Evolutionary conservation across 192 early-diverging fungal genomes (phyloP).

Genomic region (Gaertneriomyces semiglobifer): DNA sequence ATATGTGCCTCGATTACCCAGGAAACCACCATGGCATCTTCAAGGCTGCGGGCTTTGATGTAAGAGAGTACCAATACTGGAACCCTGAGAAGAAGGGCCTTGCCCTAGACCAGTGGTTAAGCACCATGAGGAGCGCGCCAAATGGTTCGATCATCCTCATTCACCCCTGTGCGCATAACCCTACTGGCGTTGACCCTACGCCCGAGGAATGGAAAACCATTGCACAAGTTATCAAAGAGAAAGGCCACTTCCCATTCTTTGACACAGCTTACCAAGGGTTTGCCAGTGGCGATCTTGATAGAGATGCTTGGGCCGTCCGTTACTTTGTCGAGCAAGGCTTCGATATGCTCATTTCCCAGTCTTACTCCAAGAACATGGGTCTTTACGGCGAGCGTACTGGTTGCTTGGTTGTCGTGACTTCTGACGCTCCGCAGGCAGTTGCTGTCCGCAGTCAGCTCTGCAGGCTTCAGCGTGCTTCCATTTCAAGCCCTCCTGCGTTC

Average conservation of each 20-base stretch:
- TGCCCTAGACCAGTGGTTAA: conserved; percentile 74
- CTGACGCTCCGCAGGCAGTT: conserved; percentile 46
- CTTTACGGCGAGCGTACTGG: conserved; percentile 92
- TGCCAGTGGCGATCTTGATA: conserved; percentile 85
- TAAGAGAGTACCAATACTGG: conserved; percentile 89
- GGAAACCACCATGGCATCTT: conserved; percentile 91
- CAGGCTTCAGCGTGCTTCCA: conserved; percentile 75
- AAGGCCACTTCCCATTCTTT: conserved; percentile 89
- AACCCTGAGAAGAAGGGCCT: conserved; percentile 72
- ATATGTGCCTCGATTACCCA: conserved; percentile 1
- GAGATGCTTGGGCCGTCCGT: conserved; percentile 88
- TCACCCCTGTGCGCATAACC: conserved; percentile 98
- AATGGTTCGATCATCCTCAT: conserved; percentile 80
- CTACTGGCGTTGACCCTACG: conserved; percentile 97
- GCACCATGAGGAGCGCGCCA: conserved; percentile 65
- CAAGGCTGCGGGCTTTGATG: conserved; percentile 75
- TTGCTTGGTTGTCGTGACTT: conserved; percentile 73
- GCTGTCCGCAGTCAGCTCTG: conserved; percentile 78
- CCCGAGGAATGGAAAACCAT: conserved; percentile 90
- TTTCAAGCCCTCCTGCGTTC: conserved; percentile 87
- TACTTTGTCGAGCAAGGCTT: conserved; percentile 90
- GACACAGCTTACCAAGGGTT: conserved; percentile 99
- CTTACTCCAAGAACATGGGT: conserved; percentile 98
- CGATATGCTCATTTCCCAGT: conserved; percentile 87
- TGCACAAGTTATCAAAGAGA: conserved; percentile 72